Conservation (phyloP, 371 early-diverging fungal genomes). For the Basidiobolus meristosporus region DNA sequence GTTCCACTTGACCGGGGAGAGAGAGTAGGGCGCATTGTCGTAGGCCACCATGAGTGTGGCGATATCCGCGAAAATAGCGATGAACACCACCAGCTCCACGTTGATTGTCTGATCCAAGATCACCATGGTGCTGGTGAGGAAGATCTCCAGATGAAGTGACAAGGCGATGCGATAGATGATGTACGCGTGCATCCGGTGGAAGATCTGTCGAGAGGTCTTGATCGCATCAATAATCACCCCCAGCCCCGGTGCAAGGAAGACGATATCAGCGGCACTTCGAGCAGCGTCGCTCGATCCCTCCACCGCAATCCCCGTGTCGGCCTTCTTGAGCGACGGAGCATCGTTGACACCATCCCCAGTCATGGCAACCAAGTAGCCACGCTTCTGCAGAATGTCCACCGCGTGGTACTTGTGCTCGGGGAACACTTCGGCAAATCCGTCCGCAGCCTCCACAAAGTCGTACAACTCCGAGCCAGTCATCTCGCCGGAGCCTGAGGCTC, state of each 20-base stretch:
- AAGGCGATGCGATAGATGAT: not conserved
- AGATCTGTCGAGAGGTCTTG: constrained; percentile 33
- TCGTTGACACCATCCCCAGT: constrained; percentile 91
- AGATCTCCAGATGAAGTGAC: not conserved
- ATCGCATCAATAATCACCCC: constrained; percentile 8
- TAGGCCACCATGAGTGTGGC: constrained; percentile 2
- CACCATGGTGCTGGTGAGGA: too few relatives aligned
- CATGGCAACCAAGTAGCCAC: constrained; percentile 68
- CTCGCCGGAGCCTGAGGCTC: too few relatives aligned
- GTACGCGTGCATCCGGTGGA: constrained; percentile 9
- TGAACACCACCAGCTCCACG: not conserved
- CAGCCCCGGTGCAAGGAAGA: constrained; percentile 27
- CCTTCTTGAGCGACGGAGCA: constrained; percentile 79
- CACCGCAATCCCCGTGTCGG: constrained; percentile 68
- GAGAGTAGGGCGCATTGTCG: constrained; percentile 8
- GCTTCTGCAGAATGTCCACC: constrained; percentile 69
- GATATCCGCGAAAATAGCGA: not conserved
- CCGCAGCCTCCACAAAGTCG: constrained; percentile 1
- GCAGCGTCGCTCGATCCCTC: constrained; percentile 57
- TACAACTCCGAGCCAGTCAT: not conserved
- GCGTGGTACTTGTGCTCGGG: constrained; percentile 87
- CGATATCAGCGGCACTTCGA: constrained; percentile 54
- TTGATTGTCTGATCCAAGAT: not conserved
- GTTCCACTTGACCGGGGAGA: constrained; percentile 9
- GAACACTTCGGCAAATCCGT: constrained; percentile 6